Conservation (phyloP, 139 green algal species). For the Tetraselmis striata region DNA sequence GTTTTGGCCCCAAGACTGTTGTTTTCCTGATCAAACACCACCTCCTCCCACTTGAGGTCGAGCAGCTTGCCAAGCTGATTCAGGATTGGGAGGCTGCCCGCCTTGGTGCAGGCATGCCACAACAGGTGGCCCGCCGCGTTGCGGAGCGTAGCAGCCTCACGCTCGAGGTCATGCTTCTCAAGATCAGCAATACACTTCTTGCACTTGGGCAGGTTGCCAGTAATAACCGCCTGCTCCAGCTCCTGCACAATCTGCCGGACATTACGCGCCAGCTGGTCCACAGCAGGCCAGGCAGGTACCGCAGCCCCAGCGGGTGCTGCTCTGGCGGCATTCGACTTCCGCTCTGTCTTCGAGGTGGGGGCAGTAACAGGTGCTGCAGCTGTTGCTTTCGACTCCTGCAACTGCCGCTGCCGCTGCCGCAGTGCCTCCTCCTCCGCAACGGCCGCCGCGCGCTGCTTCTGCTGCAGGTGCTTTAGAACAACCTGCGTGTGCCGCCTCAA, state of each 20-base stretch:
- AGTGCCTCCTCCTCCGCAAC: not conserved
- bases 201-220: not conserved
- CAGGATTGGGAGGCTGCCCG: not conserved
- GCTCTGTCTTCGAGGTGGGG: not conserved
- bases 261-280: too few species aligned
- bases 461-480: not conserved
- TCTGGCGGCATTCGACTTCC: not conserved
- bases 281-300: too few species aligned
- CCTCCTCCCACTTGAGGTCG: not conserved
- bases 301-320: not conserved
- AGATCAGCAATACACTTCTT: not conserved
- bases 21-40: not conserved
- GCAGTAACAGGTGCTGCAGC: too few species aligned
- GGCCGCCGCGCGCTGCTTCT: not conserved
- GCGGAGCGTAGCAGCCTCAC: too few species aligned
- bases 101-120: not conserved
- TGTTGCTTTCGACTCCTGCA: too few species aligned
- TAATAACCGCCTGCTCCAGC: not conserved
- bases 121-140: not conserved
- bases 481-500: not conserved
- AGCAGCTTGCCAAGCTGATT: not conserved
- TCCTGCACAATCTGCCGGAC: not conserved
- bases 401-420: not conserved
- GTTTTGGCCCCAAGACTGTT: not conserved
- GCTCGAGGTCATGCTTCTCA: not conserved